These are phyloP conservation scores for Penicillium malachiteum DNA, from an alignment of 495 filamentous ascomycete genomes.

Conservation along the genomic window DNA sequence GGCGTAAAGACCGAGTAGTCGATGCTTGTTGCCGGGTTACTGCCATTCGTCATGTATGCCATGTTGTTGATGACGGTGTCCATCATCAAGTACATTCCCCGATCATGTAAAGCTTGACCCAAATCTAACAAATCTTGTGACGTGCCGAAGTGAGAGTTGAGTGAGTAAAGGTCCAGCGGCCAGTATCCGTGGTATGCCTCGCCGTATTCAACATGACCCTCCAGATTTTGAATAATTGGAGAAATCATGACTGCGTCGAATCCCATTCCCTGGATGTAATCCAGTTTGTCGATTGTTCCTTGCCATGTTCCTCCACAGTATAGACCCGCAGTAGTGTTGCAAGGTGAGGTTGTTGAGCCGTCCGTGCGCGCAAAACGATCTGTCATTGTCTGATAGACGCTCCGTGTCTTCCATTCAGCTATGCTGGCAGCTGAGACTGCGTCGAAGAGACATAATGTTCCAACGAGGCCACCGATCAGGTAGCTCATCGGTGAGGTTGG, in stretches of 20 bases:
- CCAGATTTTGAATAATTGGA: slow-evolving; percentile 65
- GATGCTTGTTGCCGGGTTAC: slow-evolving; percentile 56
- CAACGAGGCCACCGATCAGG: background rate
- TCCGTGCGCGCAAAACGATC: slow-evolving; percentile 72
- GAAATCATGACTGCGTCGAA: slow-evolving; percentile 85
- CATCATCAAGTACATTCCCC: slow-evolving; percentile 72
- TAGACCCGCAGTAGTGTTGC: slow-evolving; percentile 34
- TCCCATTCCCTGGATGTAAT: slow-evolving; percentile 70
- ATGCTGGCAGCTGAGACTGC: slow-evolving; percentile 20
- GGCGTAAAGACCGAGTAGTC: slow-evolving; percentile 62
- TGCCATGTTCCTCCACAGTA: slow-evolving; percentile 79
- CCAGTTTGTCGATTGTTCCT: slow-evolving; percentile 62
- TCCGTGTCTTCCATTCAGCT: slow-evolving; percentile 55
- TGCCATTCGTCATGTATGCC: slow-evolving; percentile 43
- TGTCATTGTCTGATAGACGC: slow-evolving; percentile 76
- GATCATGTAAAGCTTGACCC: slow-evolving; percentile 55
- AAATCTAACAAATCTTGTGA: slow-evolving; percentile 63
- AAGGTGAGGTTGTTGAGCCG: slow-evolving; percentile 54
- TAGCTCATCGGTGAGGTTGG: background rate
- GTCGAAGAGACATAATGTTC: background rate
- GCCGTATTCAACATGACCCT: slow-evolving; percentile 46
- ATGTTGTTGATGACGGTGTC: slow-evolving; percentile 81
- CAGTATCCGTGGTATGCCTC: slow-evolving; percentile 75
- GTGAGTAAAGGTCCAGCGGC: slow-evolving; percentile 61
- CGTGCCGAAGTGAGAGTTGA: slow-evolving; percentile 69